Evolutionary conservation across 2,329 filamentous ascomycete species (phyloP).

Genomic region (Fusarium aywerte): DNA sequence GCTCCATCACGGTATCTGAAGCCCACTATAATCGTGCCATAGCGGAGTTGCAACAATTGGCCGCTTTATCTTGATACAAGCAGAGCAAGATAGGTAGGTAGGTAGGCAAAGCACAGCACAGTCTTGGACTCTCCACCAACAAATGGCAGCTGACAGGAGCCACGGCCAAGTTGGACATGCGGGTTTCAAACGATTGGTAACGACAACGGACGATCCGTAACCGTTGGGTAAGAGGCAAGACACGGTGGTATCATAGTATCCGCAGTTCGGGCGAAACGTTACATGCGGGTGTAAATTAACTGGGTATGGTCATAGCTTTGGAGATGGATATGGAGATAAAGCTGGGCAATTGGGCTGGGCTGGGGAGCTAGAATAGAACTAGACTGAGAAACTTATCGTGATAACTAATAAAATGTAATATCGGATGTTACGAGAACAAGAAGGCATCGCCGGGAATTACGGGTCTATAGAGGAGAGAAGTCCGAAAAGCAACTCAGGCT

Average conservation of each 20-base stretch:
- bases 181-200: constrained; percentile 7
- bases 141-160: constrained; percentile 1
- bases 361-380: neutral
- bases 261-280: constrained; percentile 35
- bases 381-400: constrained; percentile 10
- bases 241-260: constrained; percentile 12
- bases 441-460: constrained; percentile 23
- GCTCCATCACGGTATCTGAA: constrained; percentile 3
- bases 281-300: constrained; percentile 37
- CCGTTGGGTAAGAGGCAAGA: constrained; percentile 7
- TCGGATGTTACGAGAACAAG: constrained; percentile 22
- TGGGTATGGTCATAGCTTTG: constrained; percentile 20
- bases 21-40: constrained; percentile 1
- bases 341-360: neutral
- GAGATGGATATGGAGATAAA: neutral
- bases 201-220: neutral
- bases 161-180: neutral
- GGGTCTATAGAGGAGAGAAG: neutral
- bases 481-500: neutral
- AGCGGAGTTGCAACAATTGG: neutral
- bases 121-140: neutral
- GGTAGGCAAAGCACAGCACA: neutral
- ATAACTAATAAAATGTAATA: constrained; percentile 2
- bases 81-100: neutral
- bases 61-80: constrained; percentile 9